Percentiles rank a stretch among this genome's conserved stretches.
Conservation (phyloP, 257 asterid genomes). For the Eustoma russellianum region DNA sequence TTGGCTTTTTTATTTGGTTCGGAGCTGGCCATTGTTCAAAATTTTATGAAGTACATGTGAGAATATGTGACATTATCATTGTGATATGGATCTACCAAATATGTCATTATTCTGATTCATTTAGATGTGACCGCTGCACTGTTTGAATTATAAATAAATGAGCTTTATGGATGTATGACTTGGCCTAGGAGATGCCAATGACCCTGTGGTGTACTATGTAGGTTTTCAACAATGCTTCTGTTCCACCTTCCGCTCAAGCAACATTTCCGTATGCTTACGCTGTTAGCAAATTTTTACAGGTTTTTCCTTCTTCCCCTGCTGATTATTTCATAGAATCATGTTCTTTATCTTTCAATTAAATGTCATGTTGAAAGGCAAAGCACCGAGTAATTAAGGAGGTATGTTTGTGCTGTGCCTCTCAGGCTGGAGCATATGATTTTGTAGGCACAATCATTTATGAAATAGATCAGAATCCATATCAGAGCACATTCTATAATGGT, state of each 20-base stretch:
- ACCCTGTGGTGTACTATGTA: conserved; percentile 9
- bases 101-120: too few relatives aligned
- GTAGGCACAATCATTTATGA: conserved; percentile 84
- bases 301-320: conserved; percentile 9
- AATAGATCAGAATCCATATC: conserved; percentile 70
- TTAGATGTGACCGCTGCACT: not conserved
- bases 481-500: conserved; percentile 80
- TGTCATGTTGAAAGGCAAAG: too few relatives aligned
- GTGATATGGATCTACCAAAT: too few relatives aligned
- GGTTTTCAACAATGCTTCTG: conserved; percentile 82
- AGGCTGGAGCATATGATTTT: conserved; percentile 93
- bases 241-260: conserved; percentile 92
- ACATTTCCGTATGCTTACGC: conserved; percentile 75
- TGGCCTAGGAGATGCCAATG: too few relatives aligned
- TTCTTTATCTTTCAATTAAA: not conserved
- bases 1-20: too few relatives aligned
- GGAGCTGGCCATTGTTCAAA: too few relatives aligned
- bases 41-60: too few relatives aligned
- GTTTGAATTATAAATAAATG: too few relatives aligned
- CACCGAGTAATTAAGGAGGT: too few relatives aligned
- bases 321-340: too few relatives aligned
- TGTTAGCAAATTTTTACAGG: conserved; percentile 98
- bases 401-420: conserved; percentile 10
- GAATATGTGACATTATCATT: too few relatives aligned
- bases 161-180: too few relatives aligned